Conservation (phyloP, 257 asterid genomes). For the Solanum pennellii region DNA sequence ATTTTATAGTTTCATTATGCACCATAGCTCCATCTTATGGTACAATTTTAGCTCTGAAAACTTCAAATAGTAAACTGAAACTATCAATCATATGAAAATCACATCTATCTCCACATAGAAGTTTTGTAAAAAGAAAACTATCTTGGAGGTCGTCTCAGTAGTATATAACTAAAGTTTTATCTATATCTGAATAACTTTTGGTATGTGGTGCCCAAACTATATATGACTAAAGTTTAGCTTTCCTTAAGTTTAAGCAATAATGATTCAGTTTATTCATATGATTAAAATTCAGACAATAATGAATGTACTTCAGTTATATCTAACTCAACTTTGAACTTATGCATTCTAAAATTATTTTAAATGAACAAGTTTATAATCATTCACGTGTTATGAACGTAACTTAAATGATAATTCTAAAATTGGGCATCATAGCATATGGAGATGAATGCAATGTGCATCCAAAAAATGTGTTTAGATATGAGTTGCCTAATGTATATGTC, state of each 20-base stretch:
- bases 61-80: too few species aligned
- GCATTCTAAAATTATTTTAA: background rate
- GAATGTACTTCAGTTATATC: background rate
- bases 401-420: background rate
- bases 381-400: background rate
- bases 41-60: background rate
- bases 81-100: too few species aligned
- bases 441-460: background rate
- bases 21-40: background rate
- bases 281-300: background rate
- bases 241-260: background rate
- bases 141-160: background rate
- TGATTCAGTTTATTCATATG: background rate
- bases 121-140: too few species aligned
- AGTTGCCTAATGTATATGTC: background rate
- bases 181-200: background rate
- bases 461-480: background rate
- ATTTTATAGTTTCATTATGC: background rate
- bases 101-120: too few species aligned
- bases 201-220: background rate
- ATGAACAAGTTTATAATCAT: background rate
- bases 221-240: background rate
- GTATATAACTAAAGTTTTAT: background rate
- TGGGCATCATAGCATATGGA: background rate
- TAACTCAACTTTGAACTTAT: background rate